Evolutionary conservation across 139 green algal species (phyloP).

Genomic region (Tetradesmus obliquus): DNA sequence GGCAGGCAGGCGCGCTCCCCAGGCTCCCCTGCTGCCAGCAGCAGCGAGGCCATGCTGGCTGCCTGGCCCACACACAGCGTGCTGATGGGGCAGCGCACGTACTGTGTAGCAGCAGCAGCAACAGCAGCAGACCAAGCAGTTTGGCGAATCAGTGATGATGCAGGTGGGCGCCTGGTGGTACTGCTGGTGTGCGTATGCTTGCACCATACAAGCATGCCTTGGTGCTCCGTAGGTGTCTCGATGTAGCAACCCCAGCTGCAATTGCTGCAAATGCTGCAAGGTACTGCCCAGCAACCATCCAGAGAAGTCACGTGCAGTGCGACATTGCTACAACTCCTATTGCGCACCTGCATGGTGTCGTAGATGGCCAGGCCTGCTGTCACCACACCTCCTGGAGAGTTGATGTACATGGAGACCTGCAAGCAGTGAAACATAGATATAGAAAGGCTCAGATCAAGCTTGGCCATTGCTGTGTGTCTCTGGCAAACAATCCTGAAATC

Average conservation of each 20-base stretch:
- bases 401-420: slow-evolving; percentile 98
- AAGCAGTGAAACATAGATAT: background rate
- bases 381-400: slow-evolving; percentile 92
- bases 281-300: background rate
- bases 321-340: background rate
- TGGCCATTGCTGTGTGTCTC: background rate
- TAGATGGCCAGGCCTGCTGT: slow-evolving; percentile 97
- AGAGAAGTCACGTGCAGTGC: background rate
- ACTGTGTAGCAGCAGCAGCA: slow-evolving; percentile 49
- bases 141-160: too few relatives aligned
- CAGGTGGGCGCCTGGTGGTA: too few relatives aligned
- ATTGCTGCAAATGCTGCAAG: too few relatives aligned
- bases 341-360: slow-evolving; percentile 95
- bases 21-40: slow-evolving; percentile 85
- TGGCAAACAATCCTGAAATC: background rate
- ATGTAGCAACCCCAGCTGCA: too few relatives aligned
- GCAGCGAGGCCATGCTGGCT: slow-evolving; percentile 93
- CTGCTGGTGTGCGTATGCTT: too few relatives aligned
- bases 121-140: too few relatives aligned
- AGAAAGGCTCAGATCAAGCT: background rate
- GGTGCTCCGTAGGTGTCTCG: too few relatives aligned
- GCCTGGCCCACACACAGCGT: slow-evolving; percentile 97
- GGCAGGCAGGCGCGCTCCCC: slow-evolving; percentile 87
- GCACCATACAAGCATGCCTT: too few relatives aligned
- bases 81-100: slow-evolving; percentile 90